Percentiles rank a stretch among this genome's conserved stretches.
phyloP scores from a whole-genome alignment of 371 early-diverging fungal species.

The Coemansia sp. region DNA sequence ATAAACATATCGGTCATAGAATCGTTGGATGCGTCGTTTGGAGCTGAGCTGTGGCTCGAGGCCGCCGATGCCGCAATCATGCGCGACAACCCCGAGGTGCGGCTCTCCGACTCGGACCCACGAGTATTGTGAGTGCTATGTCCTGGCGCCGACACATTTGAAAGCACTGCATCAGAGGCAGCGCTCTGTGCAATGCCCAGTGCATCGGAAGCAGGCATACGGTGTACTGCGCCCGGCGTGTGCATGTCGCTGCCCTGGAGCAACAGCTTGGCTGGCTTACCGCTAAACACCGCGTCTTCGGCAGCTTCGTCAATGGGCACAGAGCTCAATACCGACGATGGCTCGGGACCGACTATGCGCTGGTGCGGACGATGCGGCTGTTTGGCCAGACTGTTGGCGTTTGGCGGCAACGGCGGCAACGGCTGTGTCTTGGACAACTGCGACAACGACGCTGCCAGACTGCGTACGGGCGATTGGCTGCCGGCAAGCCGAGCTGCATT shows the following conservation, averaged over 20 bases:
- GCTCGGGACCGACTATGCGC: constrained; percentile 27
- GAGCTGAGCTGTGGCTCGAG: background rate
- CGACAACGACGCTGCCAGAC: constrained; percentile 11
- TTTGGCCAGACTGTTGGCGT: background rate
- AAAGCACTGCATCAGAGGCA: background rate
- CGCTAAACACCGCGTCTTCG: background rate
- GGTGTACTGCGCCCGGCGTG: background rate
- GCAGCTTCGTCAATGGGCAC: background rate
- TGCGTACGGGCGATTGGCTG: constrained; percentile 19
- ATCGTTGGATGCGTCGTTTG: background rate
- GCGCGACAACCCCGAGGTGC: constrained; percentile 22
- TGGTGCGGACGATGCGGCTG: constrained; percentile 11
- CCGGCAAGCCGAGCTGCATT: background rate
- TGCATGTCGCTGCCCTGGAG: constrained; percentile 2
- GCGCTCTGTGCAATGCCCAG: constrained; percentile 1
- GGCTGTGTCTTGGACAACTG: constrained; percentile 6
- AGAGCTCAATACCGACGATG: background rate
- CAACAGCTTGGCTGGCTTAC: background rate
- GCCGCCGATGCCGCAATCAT: constrained; percentile 12
- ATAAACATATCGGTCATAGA: constrained; percentile 7
- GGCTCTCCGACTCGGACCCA: constrained; percentile 21
- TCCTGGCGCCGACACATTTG: background rate
- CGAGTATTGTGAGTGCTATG: background rate
- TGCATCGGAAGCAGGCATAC: constrained; percentile 3
- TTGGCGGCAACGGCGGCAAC: constrained; percentile 15